Conservation (phyloP, 1,284 basidiomycete species). For the Hymenochaete sp. region DNA sequence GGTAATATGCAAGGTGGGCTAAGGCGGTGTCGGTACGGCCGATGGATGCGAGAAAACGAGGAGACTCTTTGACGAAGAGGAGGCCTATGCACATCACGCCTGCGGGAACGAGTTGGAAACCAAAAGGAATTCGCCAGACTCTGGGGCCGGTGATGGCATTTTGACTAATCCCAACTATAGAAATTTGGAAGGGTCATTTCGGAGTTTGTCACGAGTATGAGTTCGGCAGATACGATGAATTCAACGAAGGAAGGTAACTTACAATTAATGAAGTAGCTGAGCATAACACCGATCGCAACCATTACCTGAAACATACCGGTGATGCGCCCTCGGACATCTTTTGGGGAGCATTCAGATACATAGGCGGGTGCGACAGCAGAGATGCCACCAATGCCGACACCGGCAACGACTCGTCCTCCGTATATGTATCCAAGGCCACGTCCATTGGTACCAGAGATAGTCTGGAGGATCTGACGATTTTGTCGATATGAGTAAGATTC, state of each 20-base stretch:
- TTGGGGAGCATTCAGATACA: slow-evolving; percentile 73
- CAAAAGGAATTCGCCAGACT: slow-evolving; percentile 70
- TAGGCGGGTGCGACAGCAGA: slow-evolving; percentile 65
- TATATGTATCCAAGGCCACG: slow-evolving; percentile 61
- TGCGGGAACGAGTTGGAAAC: slow-evolving; percentile 67
- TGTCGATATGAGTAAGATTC: slow-evolving; percentile 17
- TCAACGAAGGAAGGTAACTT: slow-evolving; percentile 27
- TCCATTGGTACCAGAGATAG: slow-evolving; percentile 41
- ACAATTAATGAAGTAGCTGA: slow-evolving; percentile 74
- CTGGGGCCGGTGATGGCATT: slow-evolving; percentile 40
- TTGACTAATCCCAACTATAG: slow-evolving; percentile 49
- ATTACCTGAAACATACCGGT: slow-evolving; percentile 71
- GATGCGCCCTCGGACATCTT: slow-evolving; percentile 62
- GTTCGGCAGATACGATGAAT: not conserved
- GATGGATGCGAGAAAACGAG: slow-evolving; percentile 29
- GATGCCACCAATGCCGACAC: slow-evolving; percentile 61
- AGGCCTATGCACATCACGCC: slow-evolving; percentile 70
- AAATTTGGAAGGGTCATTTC: not conserved
- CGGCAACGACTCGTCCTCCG: slow-evolving; percentile 60
- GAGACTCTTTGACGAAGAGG: slow-evolving; percentile 53
- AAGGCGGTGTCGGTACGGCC: slow-evolving; percentile 29
- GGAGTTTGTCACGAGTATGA: not conserved
- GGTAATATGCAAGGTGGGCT: slow-evolving; percentile 45
- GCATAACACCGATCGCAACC: slow-evolving; percentile 68
- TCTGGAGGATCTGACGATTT: slow-evolving; percentile 38